Evolutionary conservation across 1,139 yeast genomes (phyloP).

Genomic region (Candida labiduridarum): DNA sequence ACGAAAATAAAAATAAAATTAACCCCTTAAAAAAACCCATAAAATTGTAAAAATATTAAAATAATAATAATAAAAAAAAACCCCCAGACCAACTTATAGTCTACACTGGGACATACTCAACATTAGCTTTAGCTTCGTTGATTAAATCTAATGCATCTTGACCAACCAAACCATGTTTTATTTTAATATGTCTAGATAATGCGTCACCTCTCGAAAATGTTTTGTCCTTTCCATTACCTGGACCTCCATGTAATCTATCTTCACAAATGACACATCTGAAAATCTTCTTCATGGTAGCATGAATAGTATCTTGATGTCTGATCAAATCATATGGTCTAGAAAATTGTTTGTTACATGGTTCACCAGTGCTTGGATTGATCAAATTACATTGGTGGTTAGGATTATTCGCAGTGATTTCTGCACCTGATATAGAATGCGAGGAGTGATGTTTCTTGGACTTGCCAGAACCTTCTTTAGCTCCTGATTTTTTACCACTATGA

Average conservation of each 20-base stretch:
- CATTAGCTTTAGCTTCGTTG: conserved; percentile 74
- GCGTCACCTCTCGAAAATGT: conserved; percentile 55
- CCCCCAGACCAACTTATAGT: not conserved
- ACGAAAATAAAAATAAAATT: conserved; percentile 2
- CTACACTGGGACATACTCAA: conserved; percentile 54
- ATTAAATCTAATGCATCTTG: conserved; percentile 59
- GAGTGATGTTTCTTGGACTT: conserved; percentile 4
- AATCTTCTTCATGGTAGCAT: conserved; percentile 50
- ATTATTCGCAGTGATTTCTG: conserved; percentile 27
- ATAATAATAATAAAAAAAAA: not conserved
- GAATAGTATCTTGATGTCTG: conserved; percentile 53
- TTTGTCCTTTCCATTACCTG: conserved; percentile 61
- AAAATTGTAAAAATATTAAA: not conserved
- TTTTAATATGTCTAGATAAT: conserved; percentile 50
- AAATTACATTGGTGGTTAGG: conserved; percentile 52
- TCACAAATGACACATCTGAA: conserved; percentile 53
- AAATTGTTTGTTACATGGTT: conserved; percentile 47
- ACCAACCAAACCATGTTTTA: conserved; percentile 50
- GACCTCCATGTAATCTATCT: conserved; percentile 51
- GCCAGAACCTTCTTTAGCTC: not conserved
- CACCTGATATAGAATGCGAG: conserved; percentile 19
- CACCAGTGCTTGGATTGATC: conserved; percentile 56
- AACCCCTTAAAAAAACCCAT: conserved; percentile 1
- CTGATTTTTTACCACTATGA: not conserved
- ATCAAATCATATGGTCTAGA: conserved; percentile 52